Evolutionary conservation across 495 filamentous ascomycete species (phyloP), one percentile per base, ranked within the genome.

Genomic region (Xylaria curta): DNA sequence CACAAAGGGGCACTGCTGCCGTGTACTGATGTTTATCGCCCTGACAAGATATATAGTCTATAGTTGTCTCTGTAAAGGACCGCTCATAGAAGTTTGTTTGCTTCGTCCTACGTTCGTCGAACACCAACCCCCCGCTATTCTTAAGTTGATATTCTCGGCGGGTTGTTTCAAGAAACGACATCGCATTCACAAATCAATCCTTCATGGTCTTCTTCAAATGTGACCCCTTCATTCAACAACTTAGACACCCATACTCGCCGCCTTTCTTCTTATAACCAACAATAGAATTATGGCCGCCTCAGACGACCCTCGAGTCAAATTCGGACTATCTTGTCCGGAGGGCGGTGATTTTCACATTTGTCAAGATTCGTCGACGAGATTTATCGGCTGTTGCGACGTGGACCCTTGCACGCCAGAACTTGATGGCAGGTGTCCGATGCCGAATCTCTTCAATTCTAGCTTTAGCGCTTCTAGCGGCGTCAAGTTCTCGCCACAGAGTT

Each of bases 371-470:
- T 58, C 38, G 6, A 51, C 61, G n/a, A 64, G 75, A 36, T 83
- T 83, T 54, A 19, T 83, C 8, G 81, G 81, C 0, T 83, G 81
- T 65, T 82, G 81, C 59, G 76, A 69, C 38, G 71, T 62, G 61
- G 33, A 82, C 28, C 80, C 81, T 3, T 82, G 80, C 64, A 65
- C 65, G 1, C 33, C 13, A 12, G 74, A 73, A 19, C 76, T 73
- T 8, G 67, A 72, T 17, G 68, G 79, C 15, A 66, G 51, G 19
- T 83, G 80, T 31, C 77, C 76, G 10, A 53, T 47, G 3, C 66
- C 58, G 17, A 17, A 70, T 5, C 74, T 83, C 19, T 70, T 59
- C 12, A 33, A 58, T 5, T 73, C 78, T 0, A 73, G 76, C 44
- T 83, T 78, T 66, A 71, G 66, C 8, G n/a, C 21, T 28, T 70